Evolutionary conservation across 148 eudicot genomes (phyloP).

Genomic region (Rhododendron simsii): DNA sequence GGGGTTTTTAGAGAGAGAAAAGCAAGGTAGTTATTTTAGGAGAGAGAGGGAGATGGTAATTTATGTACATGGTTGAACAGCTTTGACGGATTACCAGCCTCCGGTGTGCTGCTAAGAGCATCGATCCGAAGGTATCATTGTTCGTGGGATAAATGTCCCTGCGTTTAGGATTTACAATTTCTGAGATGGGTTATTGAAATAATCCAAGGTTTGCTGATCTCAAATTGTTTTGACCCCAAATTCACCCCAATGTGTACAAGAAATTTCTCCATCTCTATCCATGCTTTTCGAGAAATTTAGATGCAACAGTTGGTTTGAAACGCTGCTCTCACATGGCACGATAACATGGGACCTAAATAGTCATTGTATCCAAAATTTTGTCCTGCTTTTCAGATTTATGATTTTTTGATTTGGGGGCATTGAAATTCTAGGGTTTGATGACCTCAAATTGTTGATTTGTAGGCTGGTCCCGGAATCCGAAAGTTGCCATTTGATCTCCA

Average conservation of each 20-base stretch:
- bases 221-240: conserved; percentile 1
- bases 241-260: not conserved
- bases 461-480: conserved; percentile 59
- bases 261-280: not conserved
- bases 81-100: conserved; percentile 50
- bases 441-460: conserved; percentile 20
- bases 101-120: conserved; percentile 57
- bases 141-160: not conserved
- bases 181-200: not conserved
- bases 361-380: not conserved
- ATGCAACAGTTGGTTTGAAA: not conserved
- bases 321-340: not conserved
- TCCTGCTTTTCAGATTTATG: not conserved
- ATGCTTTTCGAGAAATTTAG: not conserved
- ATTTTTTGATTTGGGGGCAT: not conserved
- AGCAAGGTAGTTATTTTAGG: conserved; percentile 1
- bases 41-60: conserved; percentile 10
- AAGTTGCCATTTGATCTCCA: conserved; percentile 20
- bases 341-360: not conserved
- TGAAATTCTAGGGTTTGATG: conserved; percentile 13
- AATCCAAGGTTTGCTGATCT: conserved; percentile 3
- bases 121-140: conserved; percentile 50
- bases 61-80: conserved; percentile 29
- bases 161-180: not conserved
- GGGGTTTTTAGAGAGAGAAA: not conserved